Conservation (phyloP, 192 early-diverging fungal species). For the Glomus cerebriforme region DNA sequence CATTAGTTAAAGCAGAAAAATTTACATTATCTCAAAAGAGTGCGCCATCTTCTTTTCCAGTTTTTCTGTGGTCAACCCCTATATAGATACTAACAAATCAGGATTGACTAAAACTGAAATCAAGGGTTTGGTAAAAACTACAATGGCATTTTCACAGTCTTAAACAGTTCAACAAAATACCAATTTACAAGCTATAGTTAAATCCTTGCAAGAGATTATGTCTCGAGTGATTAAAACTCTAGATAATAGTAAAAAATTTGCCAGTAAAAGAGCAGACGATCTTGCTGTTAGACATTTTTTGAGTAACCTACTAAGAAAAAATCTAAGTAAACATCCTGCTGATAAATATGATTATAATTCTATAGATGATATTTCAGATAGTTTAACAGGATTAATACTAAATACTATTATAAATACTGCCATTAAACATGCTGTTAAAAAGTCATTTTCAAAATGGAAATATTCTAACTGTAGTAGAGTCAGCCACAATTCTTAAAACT, state of each 20-base stretch:
- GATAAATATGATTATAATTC: conserved; percentile 6
- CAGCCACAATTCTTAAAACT: no score
- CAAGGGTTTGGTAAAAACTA: neutral
- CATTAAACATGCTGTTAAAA: no score
- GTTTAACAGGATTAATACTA: neutral
- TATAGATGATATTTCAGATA: neutral
- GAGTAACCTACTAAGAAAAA: neutral
- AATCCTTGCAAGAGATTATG: conserved; percentile 10
- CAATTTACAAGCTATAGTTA: neutral
- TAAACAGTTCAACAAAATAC: neutral
- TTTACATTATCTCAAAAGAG: no score
- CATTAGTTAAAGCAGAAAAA: no score
- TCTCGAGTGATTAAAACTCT: no score
- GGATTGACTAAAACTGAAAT: conserved; percentile 2
- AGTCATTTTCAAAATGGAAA: no score
- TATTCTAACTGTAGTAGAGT: no score
- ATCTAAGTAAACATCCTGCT: neutral
- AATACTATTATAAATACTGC: neutral
- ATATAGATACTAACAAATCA: neutral
- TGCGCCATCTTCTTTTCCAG: no score
- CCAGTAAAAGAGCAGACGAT: no score
- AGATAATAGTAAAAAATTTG: no score
- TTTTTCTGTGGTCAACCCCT: neutral
- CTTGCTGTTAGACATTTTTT: no score
- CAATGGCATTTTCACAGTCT: neutral